A percentile compares a stretch with the other conserved stretches of the same genome.
These are phyloP conservation scores for Colletotrichum scovillei DNA, from an alignment of 2,329 filamentous ascomycete genomes.

Conservation along the genomic window DNA sequence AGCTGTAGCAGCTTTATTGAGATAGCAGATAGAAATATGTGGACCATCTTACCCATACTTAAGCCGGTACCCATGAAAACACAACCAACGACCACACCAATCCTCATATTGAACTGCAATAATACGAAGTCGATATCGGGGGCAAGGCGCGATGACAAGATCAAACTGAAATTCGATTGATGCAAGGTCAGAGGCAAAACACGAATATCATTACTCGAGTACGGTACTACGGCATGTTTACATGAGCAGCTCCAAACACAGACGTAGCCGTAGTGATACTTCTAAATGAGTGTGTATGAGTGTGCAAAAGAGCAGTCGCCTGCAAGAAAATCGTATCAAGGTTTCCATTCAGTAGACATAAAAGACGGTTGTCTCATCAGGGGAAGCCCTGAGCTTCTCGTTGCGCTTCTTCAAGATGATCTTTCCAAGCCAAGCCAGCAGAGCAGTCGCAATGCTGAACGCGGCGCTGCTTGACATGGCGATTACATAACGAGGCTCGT, in stretches of 20 bases:
- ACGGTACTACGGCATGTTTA: too few species aligned
- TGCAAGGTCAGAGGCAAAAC: background rate
- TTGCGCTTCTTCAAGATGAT: slow-evolving; percentile 50
- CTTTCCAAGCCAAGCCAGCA: slow-evolving; percentile 50
- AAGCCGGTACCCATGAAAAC: background rate
- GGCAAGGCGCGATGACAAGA: too few species aligned
- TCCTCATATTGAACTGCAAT: background rate
- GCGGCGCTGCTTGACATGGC: slow-evolving; percentile 48
- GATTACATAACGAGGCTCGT: slow-evolving; percentile 52
- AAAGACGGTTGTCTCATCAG: slow-evolving; percentile 40
- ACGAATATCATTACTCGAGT: background rate
- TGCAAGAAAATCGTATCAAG: too few species aligned
- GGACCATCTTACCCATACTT: too few species aligned
- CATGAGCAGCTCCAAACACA: too few species aligned
- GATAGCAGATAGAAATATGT: background rate
- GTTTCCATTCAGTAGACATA: slow-evolving; percentile 38
- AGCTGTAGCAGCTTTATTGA: background rate
- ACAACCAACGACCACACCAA: background rate
- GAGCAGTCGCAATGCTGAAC: slow-evolving; percentile 49
- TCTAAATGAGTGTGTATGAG: too few species aligned
- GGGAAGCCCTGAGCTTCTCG: slow-evolving; percentile 41
- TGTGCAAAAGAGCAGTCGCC: too few species aligned
- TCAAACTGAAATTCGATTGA: background rate
- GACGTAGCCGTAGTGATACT: too few species aligned
- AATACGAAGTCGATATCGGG: too few species aligned